Conservation (phyloP, 768 basidiomycete genomes). For the Chlorophyllum brunneum region DNA sequence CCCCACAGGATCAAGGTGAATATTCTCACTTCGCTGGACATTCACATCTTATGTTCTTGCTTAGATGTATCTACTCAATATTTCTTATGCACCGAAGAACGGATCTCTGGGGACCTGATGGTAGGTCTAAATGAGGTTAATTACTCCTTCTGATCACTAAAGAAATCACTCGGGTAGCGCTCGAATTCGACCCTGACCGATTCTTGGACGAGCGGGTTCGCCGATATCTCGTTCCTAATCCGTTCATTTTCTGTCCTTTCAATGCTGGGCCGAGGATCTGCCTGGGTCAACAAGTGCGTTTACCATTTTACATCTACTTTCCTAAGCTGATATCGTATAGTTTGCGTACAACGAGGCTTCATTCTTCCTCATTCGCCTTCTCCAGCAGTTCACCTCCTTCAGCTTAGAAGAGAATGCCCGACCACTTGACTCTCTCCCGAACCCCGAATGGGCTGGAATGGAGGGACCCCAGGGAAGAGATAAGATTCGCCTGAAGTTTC, state of each 20-base stretch:
- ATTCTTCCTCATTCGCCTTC: conserved; percentile 48
- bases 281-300: conserved; percentile 31
- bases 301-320: background rate
- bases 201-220: conserved; percentile 48
- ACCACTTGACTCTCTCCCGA: conserved; percentile 32
- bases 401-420: conserved; percentile 34
- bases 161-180: conserved; percentile 25
- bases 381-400: conserved; percentile 46
- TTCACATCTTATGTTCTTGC: too few species aligned
- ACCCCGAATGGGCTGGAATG: conserved; percentile 36
- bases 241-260: conserved; percentile 37
- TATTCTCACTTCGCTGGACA: too few species aligned
- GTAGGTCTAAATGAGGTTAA: conserved; percentile 21
- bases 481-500: conserved; percentile 31
- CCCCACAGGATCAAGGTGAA: too few species aligned
- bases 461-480: conserved; percentile 35
- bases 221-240: conserved; percentile 43
- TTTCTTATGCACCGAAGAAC: conserved; percentile 46
- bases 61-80: conserved; percentile 28
- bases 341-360: conserved; percentile 54
- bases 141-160: background rate
- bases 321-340: conserved; percentile 40
- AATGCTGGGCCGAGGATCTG: conserved; percentile 36
- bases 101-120: conserved; percentile 53
- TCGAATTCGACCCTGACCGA: conserved; percentile 50